Percentiles rank a stretch among this genome's conserved stretches.
These are phyloP conservation scores for Gynostemma pentaphyllum DNA, from an alignment of 306 rosid genomes.

Conservation along the genomic window DNA sequence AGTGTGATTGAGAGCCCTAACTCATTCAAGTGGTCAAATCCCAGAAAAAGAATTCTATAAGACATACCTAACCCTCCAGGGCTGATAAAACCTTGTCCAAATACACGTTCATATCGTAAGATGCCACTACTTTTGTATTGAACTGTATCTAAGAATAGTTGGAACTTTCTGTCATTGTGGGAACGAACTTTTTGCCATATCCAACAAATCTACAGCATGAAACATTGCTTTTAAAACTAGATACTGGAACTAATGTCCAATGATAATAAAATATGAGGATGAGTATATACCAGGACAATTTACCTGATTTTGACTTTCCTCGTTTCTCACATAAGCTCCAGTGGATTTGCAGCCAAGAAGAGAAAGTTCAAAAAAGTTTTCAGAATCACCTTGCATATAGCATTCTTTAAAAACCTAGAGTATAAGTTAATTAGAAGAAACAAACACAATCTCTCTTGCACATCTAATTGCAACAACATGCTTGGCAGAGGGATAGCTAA, in stretches of 20 bases:
- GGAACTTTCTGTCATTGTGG: conserved; percentile 46
- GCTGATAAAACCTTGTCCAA: conserved; percentile 50
- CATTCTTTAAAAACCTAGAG: conserved; percentile 52
- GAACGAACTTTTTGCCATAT: conserved; percentile 43
- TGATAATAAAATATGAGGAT: background rate
- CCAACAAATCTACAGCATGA: conserved; percentile 75
- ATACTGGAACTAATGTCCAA: conserved; percentile 37
- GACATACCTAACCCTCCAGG: conserved; percentile 57
- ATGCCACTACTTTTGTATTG: conserved; percentile 37
- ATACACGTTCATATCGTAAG: conserved; percentile 38
- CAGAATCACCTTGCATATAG: conserved; percentile 32
- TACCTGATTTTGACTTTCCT: conserved; percentile 90
- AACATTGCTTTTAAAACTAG: too few relatives aligned
- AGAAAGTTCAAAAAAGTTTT: conserved; percentile 66
- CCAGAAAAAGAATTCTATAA: background rate
- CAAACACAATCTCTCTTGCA: background rate
- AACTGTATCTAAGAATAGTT: conserved; percentile 38
- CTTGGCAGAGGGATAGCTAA: background rate
- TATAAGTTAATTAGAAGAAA: background rate
- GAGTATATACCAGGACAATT: background rate
- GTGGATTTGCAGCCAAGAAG: conserved; percentile 80
- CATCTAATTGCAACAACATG: background rate
- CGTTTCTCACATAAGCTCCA: conserved; percentile 80
- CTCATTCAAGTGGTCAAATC: background rate
- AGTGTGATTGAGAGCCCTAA: background rate